Conservation (phyloP, 2,329 filamentous ascomycete species). For the Phialocephala subalpina region DNA sequence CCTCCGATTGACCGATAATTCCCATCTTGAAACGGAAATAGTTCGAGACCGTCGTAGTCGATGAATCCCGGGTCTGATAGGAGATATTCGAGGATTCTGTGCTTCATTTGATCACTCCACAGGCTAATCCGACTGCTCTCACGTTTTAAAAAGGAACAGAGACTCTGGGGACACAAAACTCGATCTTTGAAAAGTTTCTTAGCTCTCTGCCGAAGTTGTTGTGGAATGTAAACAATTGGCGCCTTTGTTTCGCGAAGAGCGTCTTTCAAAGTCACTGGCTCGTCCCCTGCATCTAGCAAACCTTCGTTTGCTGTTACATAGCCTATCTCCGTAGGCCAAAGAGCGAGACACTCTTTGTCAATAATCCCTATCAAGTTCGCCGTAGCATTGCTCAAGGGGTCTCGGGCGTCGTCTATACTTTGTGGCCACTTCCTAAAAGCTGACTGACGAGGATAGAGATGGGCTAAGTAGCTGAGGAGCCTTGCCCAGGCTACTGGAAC, state of each 20-base stretch:
- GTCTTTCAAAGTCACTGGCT: conserved; percentile 27
- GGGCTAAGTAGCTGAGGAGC: conserved; percentile 28
- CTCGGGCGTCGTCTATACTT: conserved; percentile 29
- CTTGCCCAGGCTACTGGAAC: conserved; percentile 41
- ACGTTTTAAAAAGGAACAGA: no score
- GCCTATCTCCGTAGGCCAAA: conserved; percentile 35
- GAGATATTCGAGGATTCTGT: no score
- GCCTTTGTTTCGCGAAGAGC: no score
- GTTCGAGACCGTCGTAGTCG: conserved; percentile 25
- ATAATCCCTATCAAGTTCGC: conserved; percentile 31
- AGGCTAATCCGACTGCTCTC: no score
- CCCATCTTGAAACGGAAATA: conserved; percentile 38
- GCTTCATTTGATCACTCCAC: no score
- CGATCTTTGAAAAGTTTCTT: no score
- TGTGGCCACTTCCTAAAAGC: background rate
- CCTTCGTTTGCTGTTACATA: conserved; percentile 26
- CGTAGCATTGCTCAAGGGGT: conserved; percentile 25
- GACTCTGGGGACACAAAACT: no score
- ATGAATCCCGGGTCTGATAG: conserved; percentile 13
- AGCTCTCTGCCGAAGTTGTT: no score
- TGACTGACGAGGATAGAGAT: conserved; percentile 17
- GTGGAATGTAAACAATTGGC: no score
- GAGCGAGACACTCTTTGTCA: conserved; percentile 22
- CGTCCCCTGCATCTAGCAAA: conserved; percentile 33
- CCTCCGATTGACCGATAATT: conserved; percentile 28